Conservation (phyloP, 2,329 filamentous ascomycete genomes). For the Diaporthe caulivora region DNA sequence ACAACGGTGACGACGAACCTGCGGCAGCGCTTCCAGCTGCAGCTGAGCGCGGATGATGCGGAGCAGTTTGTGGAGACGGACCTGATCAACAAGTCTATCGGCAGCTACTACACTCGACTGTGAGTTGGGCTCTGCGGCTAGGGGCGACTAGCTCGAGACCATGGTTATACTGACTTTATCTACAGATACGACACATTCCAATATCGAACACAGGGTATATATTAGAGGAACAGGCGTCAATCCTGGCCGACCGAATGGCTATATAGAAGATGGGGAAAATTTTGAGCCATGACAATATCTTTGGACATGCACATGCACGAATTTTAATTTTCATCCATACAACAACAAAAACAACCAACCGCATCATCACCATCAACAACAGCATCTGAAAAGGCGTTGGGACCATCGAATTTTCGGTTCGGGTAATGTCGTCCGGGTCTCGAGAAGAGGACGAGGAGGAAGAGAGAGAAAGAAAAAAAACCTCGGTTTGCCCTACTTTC, state of each 20-base stretch:
- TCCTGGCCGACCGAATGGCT: constrained; percentile 29
- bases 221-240: constrained; percentile 60
- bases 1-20: constrained; percentile 76
- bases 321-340: constrained; percentile 1
- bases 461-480: not conserved
- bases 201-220: constrained; percentile 89
- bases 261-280: not conserved
- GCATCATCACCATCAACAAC: constrained; percentile 7
- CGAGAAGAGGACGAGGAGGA: not conserved
- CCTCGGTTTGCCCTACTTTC: not conserved
- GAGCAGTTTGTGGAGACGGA: constrained; percentile 85
- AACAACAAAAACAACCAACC: constrained; percentile 6
- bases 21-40: constrained; percentile 82
- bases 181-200: constrained; percentile 85
- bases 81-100: constrained; percentile 82
- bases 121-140: constrained; percentile 56
- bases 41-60: constrained; percentile 85
- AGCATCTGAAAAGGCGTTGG: constrained; percentile 39
- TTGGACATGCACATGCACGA: constrained; percentile 18
- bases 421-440: not conserved
- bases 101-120: constrained; percentile 89
- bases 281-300: not conserved
- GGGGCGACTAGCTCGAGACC: too few species aligned
- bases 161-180: constrained; percentile 27
- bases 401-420: constrained; percentile 14